Base-by-base conservation (phyloP, 139 green algal species). In the Eudorina sp. region DNA sequence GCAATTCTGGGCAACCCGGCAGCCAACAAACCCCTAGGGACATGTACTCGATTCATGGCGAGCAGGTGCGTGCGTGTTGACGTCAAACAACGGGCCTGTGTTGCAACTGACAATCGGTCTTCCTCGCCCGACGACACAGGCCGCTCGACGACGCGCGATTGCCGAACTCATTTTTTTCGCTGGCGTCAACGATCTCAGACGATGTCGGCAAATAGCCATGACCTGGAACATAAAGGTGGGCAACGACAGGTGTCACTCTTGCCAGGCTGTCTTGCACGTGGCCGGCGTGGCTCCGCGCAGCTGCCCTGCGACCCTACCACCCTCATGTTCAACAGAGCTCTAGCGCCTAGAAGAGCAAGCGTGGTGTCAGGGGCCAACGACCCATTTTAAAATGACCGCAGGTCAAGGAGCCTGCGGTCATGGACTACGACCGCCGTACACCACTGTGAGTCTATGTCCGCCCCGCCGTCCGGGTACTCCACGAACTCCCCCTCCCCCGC, bases 121-220 rank as follows among this genome's bases (percentile, higher is more conserved):
- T 48, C 31, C 11, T 46, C 0, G n/a, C n/a, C 9, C 38, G 70
- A 53, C 38, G 38, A 79, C 88, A 84, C 92, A 97, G 96, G 96
- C 96, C 3, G 96, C 96, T 0, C 88, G 89, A 70, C 92, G 96
- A 36, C 81, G 95, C 74, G 96, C 96, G 3, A 95, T 98, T n/a
- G 95, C 92, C 3, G 96, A 98, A 91, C 94, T 98, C 9, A 96
- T 98, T 8, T 98, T 98, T 90, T 98, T 98, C 85, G 95, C 95
- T 3, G 95, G 94, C 53, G 93, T 95, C 1, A 97, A 97, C 81
- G 96, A 98, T 78, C 45, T 97, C 29, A 68, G 90, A 46, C 81
- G 96, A 29, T 97, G 95, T 88, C 91, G 94, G 78, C 92, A 95
- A 41, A 96, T 98, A 23, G 91, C 82, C 6, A 36, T 66, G 29